Evolutionary conservation across 1,284 basidiomycete species (phyloP).

Genomic region (Ganoderma leucocontextum): DNA sequence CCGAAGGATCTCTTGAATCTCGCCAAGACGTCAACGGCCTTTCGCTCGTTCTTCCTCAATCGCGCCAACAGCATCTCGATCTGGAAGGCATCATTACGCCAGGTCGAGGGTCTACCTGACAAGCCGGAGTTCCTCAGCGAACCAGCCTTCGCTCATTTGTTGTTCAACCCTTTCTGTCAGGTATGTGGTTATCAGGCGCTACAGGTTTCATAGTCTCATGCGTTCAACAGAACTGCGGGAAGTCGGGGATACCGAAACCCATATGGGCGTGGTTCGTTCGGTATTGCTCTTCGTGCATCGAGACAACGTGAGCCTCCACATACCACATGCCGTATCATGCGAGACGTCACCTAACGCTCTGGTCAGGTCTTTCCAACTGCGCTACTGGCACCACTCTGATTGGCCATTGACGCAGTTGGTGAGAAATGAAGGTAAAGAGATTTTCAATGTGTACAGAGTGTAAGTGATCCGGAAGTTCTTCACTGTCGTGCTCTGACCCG

Average conservation of each 20-base stretch:
- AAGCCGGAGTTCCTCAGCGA: neutral
- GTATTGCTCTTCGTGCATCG: constrained; percentile 10
- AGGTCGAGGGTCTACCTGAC: neutral
- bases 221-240: constrained; percentile 10
- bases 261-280: constrained; percentile 13
- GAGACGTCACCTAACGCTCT: neutral
- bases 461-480: neutral
- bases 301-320: neutral
- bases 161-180: constrained; percentile 5
- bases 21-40: neutral
- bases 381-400: too few relatives aligned
- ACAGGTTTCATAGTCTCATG: too few relatives aligned
- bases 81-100: neutral
- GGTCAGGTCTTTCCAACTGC: neutral
- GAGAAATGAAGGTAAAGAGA: too few relatives aligned
- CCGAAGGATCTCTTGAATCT: constrained; percentile 5
- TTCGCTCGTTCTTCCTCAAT: neutral
- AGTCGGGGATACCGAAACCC: neutral
- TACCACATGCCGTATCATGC: neutral
- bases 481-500: neutral
- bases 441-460: neutral
- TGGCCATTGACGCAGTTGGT: too few relatives aligned
- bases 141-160: neutral
- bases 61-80: neutral
- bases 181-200: neutral